Evolutionary conservation across 2,329 filamentous ascomycete species (phyloP).

Genomic region (Clarireedia hainanense): DNA sequence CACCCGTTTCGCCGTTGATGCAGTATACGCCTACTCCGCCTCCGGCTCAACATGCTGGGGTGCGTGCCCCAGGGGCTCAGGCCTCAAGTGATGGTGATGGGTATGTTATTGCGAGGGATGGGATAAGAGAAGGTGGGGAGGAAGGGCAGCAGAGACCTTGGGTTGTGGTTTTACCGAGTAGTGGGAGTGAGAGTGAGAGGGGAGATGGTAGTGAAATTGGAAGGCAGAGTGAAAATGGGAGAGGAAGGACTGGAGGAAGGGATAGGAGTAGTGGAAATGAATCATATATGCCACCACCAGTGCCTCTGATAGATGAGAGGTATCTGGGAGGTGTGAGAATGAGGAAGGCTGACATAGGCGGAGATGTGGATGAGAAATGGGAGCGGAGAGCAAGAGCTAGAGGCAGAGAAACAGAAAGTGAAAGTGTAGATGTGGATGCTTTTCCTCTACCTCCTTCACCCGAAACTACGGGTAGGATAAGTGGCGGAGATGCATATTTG

Average conservation of each 20-base stretch:
- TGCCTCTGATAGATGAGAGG: background rate
- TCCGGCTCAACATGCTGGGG: too few species aligned
- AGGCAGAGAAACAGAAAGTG: background rate
- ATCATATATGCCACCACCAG: background rate
- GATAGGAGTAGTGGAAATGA: too few species aligned
- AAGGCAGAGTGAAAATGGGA: too few species aligned
- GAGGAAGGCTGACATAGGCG: background rate
- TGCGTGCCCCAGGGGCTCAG: too few species aligned
- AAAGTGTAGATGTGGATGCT: background rate
- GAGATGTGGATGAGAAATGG: background rate
- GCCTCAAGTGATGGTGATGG: too few species aligned
- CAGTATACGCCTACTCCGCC: background rate
- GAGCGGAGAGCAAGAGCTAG: background rate
- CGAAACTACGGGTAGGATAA: background rate
- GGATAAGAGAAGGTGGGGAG: too few species aligned
- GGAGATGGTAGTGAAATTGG: too few species aligned
- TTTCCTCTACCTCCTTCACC: slow-evolving; percentile 4
- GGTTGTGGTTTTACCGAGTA: too few species aligned
- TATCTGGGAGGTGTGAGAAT: background rate
- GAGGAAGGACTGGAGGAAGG: too few species aligned
- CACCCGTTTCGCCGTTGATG: background rate
- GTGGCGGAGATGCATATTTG: background rate
- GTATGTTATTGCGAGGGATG: too few species aligned
- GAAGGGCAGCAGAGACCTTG: too few species aligned
- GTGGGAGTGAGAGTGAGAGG: too few species aligned